Base-by-base conservation (phyloP, 441 rosid genomes). In the Hura crepitans region DNA sequence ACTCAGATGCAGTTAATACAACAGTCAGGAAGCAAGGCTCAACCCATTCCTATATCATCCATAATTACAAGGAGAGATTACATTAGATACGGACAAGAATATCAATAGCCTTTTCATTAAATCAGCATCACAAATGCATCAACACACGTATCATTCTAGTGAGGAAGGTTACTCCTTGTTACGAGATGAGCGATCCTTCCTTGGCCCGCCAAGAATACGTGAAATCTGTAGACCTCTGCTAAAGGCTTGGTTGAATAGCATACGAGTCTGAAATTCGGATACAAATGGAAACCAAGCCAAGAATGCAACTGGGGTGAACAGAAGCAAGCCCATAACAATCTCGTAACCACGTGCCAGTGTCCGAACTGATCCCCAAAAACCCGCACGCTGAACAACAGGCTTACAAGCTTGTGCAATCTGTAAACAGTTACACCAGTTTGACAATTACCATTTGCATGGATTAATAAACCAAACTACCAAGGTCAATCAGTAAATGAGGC, bases 221-320 rank as follows among this genome's bases (percentile, higher is more conserved):
- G 98, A 96, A 80, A 96, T 96, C 78, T 96, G 98, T 71, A 96
- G 86, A 75, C 98, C 98, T 88, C 99, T 85, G 77, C 98, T 95
- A 81, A 95, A 95, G 12, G 98, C 99, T 81, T 95, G 99, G 85
- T 96, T 96, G 85, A 96, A 96, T 28, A 96, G 87, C 99, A 96
- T 93, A 37, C 99, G 98, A 10, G 99, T 96, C 77, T 96, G 99
- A 74, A 96, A 96, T 78, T 96, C 99, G 0, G 99, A 93, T 51
- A 96, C 98, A 64, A 96, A 96, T 0, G 98, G 99, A 68, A 96
- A 96, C 99, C 99, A 96, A 2, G 99, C 97, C 42, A 96, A 80
- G 84, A 93, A 93, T 15, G 98, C 98, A 46, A 96, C 98, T 4
- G 99, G 99, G 2, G 97, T 96, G 81, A 96, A 96, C 65, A 96